Conservation (phyloP, 1,284 basidiomycete species). For the Rhodotorula mucilaginosa region DNA sequence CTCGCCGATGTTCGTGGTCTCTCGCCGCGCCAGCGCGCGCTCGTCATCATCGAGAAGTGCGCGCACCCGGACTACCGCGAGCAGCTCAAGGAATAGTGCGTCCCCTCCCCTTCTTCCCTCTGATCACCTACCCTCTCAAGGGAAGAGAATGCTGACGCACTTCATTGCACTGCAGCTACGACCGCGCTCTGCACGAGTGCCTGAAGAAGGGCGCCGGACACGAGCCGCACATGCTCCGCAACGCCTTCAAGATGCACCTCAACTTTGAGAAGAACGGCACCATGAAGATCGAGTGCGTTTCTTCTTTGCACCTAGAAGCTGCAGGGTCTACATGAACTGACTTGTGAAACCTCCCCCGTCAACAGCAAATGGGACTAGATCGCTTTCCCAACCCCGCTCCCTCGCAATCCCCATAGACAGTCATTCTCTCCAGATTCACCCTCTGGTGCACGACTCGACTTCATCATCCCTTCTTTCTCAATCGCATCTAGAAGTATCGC, state of each 20-base stretch:
- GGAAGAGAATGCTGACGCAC: not conserved
- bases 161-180: slow-evolving; percentile 45
- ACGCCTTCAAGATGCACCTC: slow-evolving; percentile 35
- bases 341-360: too few relatives aligned
- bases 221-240: slow-evolving; percentile 56
- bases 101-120: not conserved
- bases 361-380: not conserved
- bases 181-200: slow-evolving; percentile 55
- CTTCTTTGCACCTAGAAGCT: slow-evolving; percentile 23
- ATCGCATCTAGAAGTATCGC: not conserved
- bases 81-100: slow-evolving; percentile 53
- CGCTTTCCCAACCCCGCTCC: not conserved
- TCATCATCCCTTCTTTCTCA: not conserved
- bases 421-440: not conserved
- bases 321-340: not conserved
- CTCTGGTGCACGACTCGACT: not conserved
- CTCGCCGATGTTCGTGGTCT: slow-evolving; percentile 58
- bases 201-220: slow-evolving; percentile 55
- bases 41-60: slow-evolving; percentile 53
- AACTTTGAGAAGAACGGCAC: slow-evolving; percentile 40
- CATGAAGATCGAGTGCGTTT: slow-evolving; percentile 38
- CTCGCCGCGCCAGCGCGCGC: slow-evolving; percentile 56
- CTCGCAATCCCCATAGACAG: not conserved
- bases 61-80: slow-evolving; percentile 57
- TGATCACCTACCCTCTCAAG: too few relatives aligned